Evolutionary conservation across 768 basidiomycete species (phyloP).

Genomic region (Macrolepiota albuminosa): DNA sequence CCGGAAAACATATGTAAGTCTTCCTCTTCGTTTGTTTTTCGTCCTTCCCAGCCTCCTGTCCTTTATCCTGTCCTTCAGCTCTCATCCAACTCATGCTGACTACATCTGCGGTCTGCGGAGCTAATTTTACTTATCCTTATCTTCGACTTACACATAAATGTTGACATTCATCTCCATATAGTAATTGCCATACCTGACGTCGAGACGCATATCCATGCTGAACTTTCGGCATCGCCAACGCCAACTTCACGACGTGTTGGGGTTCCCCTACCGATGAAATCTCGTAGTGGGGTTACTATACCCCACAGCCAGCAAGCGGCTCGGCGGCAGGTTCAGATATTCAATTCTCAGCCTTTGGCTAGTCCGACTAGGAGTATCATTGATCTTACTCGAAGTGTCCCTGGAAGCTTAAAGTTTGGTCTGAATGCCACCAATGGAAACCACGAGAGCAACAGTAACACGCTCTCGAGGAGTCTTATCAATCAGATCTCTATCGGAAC

Average conservation of each 20-base stretch:
- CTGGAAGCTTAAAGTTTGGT: conserved; percentile 24
- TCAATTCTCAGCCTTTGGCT: conserved; percentile 74
- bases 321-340: conserved; percentile 72
- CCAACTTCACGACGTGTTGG: conserved; percentile 80
- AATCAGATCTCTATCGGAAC: conserved; percentile 36
- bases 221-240: conserved; percentile 61
- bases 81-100: conserved; percentile 14
- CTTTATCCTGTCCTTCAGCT: conserved; percentile 9
- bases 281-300: conserved; percentile 57
- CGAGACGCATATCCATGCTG: conserved; percentile 65
- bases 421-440: conserved; percentile 19
- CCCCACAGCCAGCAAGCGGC: conserved; percentile 46
- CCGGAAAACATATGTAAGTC: conserved; percentile 90
- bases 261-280: conserved; percentile 66
- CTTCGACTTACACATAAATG: conserved; percentile 15
- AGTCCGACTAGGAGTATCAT: conserved; percentile 42
- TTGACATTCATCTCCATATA: conserved; percentile 34
- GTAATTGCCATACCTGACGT: conserved; percentile 83
- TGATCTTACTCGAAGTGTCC: conserved; percentile 24
- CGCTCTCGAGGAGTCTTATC: conserved; percentile 34
- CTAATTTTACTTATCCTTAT: conserved; percentile 27
- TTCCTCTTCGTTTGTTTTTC: conserved; percentile 8
- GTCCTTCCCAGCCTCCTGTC: conserved; percentile 3
- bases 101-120: conserved; percentile 4
- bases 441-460: conserved; percentile 32